These are phyloP conservation scores for Ceratocystis ficicola DNA, from an alignment of 2,329 filamentous ascomycete species.

Conservation along the genomic window DNA sequence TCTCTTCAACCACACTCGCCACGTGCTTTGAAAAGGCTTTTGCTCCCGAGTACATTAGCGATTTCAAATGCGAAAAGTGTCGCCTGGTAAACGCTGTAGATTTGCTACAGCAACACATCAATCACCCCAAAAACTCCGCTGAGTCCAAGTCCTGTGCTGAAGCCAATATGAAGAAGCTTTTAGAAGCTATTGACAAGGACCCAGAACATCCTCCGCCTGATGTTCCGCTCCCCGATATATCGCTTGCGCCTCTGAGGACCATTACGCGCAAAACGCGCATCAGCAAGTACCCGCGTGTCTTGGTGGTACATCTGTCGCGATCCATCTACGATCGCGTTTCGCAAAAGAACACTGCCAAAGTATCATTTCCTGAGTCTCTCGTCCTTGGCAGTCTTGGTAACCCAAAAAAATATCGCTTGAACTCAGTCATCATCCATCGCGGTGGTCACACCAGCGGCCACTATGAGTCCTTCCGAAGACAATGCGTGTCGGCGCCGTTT, in stretches of 20 bases:
- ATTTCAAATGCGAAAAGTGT: conserved; percentile 92
- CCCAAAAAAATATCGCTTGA: conserved; percentile 68
- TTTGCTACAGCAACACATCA: conserved; percentile 47
- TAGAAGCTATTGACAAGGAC: conserved; percentile 60
- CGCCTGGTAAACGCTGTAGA: conserved; percentile 68
- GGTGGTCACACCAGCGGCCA: conserved; percentile 93
- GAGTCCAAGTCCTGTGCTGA: conserved; percentile 32
- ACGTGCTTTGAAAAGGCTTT: conserved; percentile 87
- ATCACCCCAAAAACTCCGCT: conserved; percentile 41
- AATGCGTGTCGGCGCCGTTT: conserved; percentile 61
- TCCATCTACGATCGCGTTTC: conserved; percentile 83
- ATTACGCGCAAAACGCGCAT: conserved; percentile 85
- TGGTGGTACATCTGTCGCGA: conserved; percentile 83
- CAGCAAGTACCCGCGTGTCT: conserved; percentile 73
- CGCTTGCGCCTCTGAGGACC: conserved; percentile 62
- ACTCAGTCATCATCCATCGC: conserved; percentile 85
- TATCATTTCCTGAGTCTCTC: conserved; percentile 78
- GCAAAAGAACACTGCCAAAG: conserved; percentile 88
- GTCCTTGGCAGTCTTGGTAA: conserved; percentile 68
- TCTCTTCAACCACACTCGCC: conserved; percentile 66
- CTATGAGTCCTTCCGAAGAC: conserved; percentile 89
- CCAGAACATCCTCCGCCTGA: conserved; percentile 51
- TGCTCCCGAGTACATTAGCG: conserved; percentile 91
- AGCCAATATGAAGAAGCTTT: conserved; percentile 51
- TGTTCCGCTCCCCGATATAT: conserved; percentile 58